Evolutionary conservation across 345 rosid genomes (phyloP).

Genomic region (Arabidopsis arenosa): DNA sequence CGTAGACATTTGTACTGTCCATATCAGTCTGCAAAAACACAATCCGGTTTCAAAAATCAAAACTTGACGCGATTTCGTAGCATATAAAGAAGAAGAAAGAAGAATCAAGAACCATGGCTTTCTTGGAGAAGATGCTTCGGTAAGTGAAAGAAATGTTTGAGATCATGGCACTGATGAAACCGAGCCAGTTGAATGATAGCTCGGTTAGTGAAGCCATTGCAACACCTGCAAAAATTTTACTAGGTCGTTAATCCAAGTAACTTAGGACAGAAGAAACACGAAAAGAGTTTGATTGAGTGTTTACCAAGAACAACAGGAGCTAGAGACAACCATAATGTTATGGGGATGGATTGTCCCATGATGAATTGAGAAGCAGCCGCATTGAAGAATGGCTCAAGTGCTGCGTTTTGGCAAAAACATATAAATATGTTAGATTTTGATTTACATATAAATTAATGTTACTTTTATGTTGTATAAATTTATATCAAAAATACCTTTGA

Average conservation of each 20-base stretch:
- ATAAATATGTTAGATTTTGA: constrained; percentile 3
- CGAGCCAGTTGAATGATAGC: constrained; percentile 94
- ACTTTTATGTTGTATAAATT: background rate
- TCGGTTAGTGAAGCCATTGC: constrained; percentile 94
- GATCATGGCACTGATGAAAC: constrained; percentile 98
- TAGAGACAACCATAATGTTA: constrained; percentile 86
- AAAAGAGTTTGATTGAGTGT: background rate
- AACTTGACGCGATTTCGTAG: background rate
- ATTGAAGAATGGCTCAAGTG: constrained; percentile 98
- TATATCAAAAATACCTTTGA: constrained; percentile 64
- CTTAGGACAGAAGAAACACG: constrained; percentile 18
- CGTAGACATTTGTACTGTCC: constrained; percentile 96
- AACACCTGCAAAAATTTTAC: constrained; percentile 56
- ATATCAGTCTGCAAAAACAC: constrained; percentile 72
- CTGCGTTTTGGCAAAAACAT: constrained; percentile 49
- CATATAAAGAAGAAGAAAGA: constrained; percentile 11
- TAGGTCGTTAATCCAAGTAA: constrained; percentile 1
- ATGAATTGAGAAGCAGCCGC: constrained; percentile 95
- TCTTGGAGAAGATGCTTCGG: constrained; percentile 94
- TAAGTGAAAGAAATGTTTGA: constrained; percentile 96
- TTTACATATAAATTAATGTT: background rate
- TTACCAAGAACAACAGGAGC: constrained; percentile 92
- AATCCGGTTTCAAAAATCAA: background rate
- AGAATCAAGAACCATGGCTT: constrained; percentile 79
- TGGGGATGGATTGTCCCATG: constrained; percentile 83